Percentiles rank a stretch among this genome's conserved stretches.
These are phyloP conservation scores for Talaromyces albobiverticillius DNA, from an alignment of 2,329 filamentous ascomycete species.

Conservation along the genomic window DNA sequence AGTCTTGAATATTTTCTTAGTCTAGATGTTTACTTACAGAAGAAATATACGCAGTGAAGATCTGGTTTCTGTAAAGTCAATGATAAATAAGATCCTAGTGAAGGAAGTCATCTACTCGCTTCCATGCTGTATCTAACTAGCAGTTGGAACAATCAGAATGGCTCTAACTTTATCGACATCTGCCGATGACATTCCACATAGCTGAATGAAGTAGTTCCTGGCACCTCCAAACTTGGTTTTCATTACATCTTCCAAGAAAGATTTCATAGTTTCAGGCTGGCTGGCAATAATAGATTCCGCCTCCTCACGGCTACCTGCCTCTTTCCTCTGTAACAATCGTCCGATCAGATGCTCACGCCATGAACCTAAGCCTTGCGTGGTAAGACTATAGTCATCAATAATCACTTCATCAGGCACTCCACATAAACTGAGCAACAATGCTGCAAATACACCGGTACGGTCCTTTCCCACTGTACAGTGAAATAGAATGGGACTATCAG, in stretches of 20 bases:
- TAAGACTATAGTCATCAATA: slow-evolving; percentile 59
- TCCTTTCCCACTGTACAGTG: slow-evolving; percentile 78
- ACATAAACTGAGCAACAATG: slow-evolving; percentile 61
- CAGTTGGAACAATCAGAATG: not conserved
- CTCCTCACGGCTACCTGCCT: not conserved
- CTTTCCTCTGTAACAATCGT: not conserved
- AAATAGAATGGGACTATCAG: slow-evolving; percentile 54
- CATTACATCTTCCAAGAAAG: slow-evolving; percentile 1
- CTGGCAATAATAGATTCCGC: slow-evolving; percentile 6
- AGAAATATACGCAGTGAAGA: too few relatives aligned
- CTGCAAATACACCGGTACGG: slow-evolving; percentile 66
- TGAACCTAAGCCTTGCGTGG: not conserved
- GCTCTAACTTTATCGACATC: not conserved
- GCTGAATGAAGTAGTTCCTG: not conserved
- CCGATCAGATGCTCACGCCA: slow-evolving; percentile 8
- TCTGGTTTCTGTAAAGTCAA: too few relatives aligned
- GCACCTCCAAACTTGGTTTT: not conserved
- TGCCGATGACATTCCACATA: not conserved
- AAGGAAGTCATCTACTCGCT: too few relatives aligned
- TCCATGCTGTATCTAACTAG: too few relatives aligned
- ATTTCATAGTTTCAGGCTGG: slow-evolving; percentile 6
- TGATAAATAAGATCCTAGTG: too few relatives aligned
- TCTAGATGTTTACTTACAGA: too few relatives aligned
- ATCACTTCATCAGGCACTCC: slow-evolving; percentile 57
- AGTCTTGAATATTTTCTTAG: too few relatives aligned